Evolutionary conservation across 2,329 filamentous ascomycete genomes (phyloP), one percentile per base, ranked within the genome.

Genomic region (Chrysosporium keratinophilum): DNA sequence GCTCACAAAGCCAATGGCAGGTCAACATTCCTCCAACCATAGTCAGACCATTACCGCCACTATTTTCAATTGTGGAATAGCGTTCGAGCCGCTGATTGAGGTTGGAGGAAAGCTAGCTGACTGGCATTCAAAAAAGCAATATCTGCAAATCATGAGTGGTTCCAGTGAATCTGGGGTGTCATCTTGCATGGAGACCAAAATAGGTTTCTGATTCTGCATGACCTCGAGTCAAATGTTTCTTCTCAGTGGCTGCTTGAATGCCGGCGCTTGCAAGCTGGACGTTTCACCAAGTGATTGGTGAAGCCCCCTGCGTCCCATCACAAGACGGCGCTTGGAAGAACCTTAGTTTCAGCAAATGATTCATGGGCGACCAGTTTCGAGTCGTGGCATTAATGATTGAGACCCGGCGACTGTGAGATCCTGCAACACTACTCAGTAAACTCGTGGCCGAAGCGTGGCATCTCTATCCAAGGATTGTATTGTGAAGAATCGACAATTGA

Each of bases 61-160:
- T 6, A 31, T 46, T 47, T 35, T n/a, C 20, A 40, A 40, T 52
- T 17, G 37, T 46, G 31, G 40, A 9, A 41, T 37, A 33, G 5
- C 28, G 10, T 20, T 23, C 3, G 15, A 40, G 14, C 19, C 31
- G 45, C 23, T 28, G 23, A 14, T n/a, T n/a, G 9, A 15, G n/a
- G 39, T 17, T 51, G 40, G 31, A 23, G 17, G 31, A 28, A 28
- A 28, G 23, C 10, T 23, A 5, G 47, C 37, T 40, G 17, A 37
- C 12, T 20, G 17, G 35, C 15, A 35, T 28, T 33, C 12, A 37
- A 37, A 34, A 33, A 20, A 15, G 14, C 19, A 50, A 34, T 34
- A 17, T 44, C 42, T 52, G 50, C 50, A 52, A 46, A 46, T 52
- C 50, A 52, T 52, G 41, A n/a, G 49, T 17, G 40, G 40, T 4